These are phyloP conservation scores for Melanogaster broomeanus DNA, from an alignment of 768 basidiomycete genomes.

Conservation along the genomic window DNA sequence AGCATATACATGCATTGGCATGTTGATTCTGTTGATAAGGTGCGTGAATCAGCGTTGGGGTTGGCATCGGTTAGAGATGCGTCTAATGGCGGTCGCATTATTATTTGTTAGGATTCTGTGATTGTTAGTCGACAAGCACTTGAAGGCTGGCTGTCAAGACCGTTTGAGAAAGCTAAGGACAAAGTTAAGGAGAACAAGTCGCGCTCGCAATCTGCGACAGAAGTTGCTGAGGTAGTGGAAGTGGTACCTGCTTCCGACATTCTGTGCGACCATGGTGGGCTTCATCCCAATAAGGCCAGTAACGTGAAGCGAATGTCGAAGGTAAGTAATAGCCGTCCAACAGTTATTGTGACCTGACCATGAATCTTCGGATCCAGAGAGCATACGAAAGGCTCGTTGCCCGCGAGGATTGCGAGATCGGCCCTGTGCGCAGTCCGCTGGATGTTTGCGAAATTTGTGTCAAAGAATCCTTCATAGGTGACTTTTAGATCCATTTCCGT, in stretches of 20 bases:
- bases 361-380: slow-evolving; percentile 9
- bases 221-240: slow-evolving; percentile 19
- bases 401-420: slow-evolving; percentile 48
- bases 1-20: slow-evolving; percentile 68
- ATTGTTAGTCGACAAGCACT: slow-evolving; percentile 64
- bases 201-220: slow-evolving; percentile 14
- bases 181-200: slow-evolving; percentile 23
- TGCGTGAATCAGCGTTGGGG: slow-evolving; percentile 27
- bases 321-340: slow-evolving; percentile 35
- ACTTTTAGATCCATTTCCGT: slow-evolving; percentile 3
- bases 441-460: slow-evolving; percentile 70
- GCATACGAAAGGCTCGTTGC: slow-evolving; percentile 27
- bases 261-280: slow-evolving; percentile 58
- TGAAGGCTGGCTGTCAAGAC: slow-evolving; percentile 58
- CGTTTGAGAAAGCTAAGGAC: slow-evolving; percentile 21
- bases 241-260: slow-evolving; percentile 44
- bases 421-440: slow-evolving; percentile 45
- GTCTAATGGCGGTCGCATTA: slow-evolving; percentile 22
- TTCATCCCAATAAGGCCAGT: slow-evolving; percentile 59
- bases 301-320: slow-evolving; percentile 70
- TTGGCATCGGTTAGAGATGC: slow-evolving; percentile 6
- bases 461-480: slow-evolving; percentile 57
- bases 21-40: slow-evolving; percentile 47
- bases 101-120: slow-evolving; percentile 46
- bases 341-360: background rate